Evolutionary conservation across 2,329 filamentous ascomycete species (phyloP), one percentile per base, ranked within the genome.

Genomic region (Talaromyces albobiverticillius): DNA sequence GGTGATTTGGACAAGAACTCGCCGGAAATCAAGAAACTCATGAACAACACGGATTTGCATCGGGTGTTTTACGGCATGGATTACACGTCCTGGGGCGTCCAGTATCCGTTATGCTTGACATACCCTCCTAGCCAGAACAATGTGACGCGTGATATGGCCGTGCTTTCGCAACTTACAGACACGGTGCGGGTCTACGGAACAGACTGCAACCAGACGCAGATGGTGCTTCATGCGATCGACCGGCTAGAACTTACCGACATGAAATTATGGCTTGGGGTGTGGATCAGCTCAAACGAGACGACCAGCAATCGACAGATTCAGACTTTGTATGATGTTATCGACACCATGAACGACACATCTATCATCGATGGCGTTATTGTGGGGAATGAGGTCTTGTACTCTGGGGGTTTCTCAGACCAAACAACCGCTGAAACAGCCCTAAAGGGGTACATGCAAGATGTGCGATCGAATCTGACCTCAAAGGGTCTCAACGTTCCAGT

Each of bases 161-260:
- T 96, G 9, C 83, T 97, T 49, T 91, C 89, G 11, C 91, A 96
- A 69, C 79, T 97, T 41, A 96, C 91, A 56, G 92, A 95, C 68
- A 86, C 85, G 3, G 82, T 97, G 46, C 87, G 93, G 7, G 79
- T 96, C 1, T 97, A 97, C 69, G 93, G 93, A 47, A 97, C 90
- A 11, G 93, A 97, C 74, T 97, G 93, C 80, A 96, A 96, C 72
- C 93, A 97, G 73, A 97, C 93, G 0, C 83, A 96, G 71, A 94
- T 97, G 88, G 83, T 95, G 1, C 77, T 97, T 8, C 86, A 94
- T 63, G 86, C 92, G 18, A 87, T 97, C 62, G 79, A 89, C 54
- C 81, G 81, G 48, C 79, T 97, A 11, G 79, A 87, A 50, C 75
- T 96, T 62, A 77, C 71, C 25, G 80, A 88, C 52, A 84, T 95